Base-by-base conservation (phyloP, 805 yeast genomes). In the Vanderwaltozyma tropicalis region DNA sequence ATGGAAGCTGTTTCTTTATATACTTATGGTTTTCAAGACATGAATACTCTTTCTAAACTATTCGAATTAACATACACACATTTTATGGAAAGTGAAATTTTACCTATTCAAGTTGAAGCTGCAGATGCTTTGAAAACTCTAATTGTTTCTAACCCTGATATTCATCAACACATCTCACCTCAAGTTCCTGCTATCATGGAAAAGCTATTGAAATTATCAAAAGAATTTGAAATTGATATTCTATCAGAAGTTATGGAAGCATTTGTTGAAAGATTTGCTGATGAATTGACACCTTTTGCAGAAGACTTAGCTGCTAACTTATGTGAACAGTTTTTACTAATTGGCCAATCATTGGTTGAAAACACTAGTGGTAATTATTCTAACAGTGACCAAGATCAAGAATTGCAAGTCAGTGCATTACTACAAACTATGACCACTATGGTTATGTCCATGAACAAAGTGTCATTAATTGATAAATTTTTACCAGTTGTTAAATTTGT, bases 171-270 rank as follows among this genome's bases (percentile, higher is more conserved):
- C 11, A 67, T 94, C 31, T 71, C 84, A 5, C 57, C 70, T 2
- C 78, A 82, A 40, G 83, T 92, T 41, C 78, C 92, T 28, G 79
- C 78, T 10, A 77, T 89, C 3, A 82, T 92, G 81, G 83, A 85
- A 44, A 79, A 74, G 47, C 64, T 92, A 40, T 66, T 92, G 48
- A 76, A 74, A 28, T 61, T 92, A 30, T 80, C 94, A 6, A 79
- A 82, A 54, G 74, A 76, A 38, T 78, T 86, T 48, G 98, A 92
- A 52, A 73, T 80, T 44, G 98, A 94, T 52, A 72, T 85, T 27
- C 68, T 92, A 17, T 74, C 94, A 7, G 81, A 78, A 34, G 95
- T 89, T n/a, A 86, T 92, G 79, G 97, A 92, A 63, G 87, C 86
- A 40, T 85, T 92, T 56, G 96, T 92, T 25, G 95, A 87, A 52